These are phyloP conservation scores for Pogostemon cablin DNA, from an alignment of 257 asterid genomes.

Conservation along the genomic window DNA sequence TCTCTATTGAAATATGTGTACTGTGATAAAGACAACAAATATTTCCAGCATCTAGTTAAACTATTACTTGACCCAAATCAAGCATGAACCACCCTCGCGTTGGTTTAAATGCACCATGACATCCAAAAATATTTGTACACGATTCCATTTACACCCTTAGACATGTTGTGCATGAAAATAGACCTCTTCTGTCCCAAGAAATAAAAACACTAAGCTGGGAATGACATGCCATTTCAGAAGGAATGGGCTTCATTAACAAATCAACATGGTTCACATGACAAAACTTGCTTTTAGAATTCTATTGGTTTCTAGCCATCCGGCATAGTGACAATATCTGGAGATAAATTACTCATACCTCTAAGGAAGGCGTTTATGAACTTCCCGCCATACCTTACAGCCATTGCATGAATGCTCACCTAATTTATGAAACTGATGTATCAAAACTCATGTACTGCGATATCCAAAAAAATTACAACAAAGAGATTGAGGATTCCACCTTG, in stretches of 20 bases:
- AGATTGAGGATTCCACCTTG: conserved; percentile 49
- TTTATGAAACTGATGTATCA: conserved; percentile 34
- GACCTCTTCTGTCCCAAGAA: background rate
- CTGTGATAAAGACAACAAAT: background rate
- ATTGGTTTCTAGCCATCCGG: conserved; percentile 8
- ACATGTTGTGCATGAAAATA: background rate
- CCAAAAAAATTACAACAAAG: conserved; percentile 14
- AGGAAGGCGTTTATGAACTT: conserved; percentile 83
- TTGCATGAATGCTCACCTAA: conserved; percentile 72
- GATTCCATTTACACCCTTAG: background rate
- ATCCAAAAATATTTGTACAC: no score
- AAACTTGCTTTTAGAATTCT: conserved; percentile 10
- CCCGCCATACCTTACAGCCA: conserved; percentile 90
- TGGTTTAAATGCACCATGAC: no score
- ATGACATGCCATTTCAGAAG: background rate
- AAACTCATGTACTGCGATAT: conserved; percentile 12
- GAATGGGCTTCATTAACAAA: conserved; percentile 12
- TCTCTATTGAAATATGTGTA: conserved; percentile 1
- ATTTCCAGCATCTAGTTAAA: conserved; percentile 1
- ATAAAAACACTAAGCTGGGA: background rate
- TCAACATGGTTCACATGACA: conserved; percentile 12
- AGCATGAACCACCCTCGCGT: background rate
- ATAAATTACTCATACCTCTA: conserved; percentile 53
- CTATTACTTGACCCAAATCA: background rate
- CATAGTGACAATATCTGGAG: conserved; percentile 14